A percentile compares a stretch with the other conserved stretches of the same genome.
These are phyloP conservation scores for Monilinia laxa DNA, from an alignment of 2,329 filamentous ascomycete genomes.

Conservation along the genomic window DNA sequence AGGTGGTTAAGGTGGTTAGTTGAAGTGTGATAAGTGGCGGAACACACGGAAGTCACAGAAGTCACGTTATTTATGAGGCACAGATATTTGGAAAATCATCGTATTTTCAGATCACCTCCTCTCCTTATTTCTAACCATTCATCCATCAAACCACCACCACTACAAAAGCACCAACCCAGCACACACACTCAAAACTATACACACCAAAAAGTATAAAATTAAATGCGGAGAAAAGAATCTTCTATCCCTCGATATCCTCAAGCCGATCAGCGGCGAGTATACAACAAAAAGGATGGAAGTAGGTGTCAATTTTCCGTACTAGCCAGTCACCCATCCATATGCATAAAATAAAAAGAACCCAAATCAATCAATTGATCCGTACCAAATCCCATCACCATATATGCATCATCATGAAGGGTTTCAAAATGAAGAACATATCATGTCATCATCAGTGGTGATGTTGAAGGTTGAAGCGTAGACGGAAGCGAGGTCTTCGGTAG, in stretches of 20 bases:
- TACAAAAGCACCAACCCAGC: neutral
- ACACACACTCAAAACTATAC: neutral
- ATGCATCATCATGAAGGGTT: neutral
- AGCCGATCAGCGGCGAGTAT: slow-evolving; percentile 24
- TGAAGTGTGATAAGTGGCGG: no score
- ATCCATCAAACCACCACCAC: neutral
- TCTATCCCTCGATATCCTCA: slow-evolving; percentile 18
- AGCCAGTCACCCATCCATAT: slow-evolving; percentile 1
- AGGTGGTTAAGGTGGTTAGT: no score
- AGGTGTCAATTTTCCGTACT: neutral
- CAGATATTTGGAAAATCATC: neutral
- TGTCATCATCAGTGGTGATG: neutral
- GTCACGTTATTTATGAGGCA: neutral
- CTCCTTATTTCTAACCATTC: neutral
- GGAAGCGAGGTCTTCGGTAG: neutral
- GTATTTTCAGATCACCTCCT: neutral
- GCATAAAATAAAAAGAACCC: slow-evolving; percentile 1
- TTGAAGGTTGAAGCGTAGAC: neutral
- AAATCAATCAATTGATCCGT: slow-evolving; percentile 1
- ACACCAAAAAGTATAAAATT: slow-evolving; percentile 7
- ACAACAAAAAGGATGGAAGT: slow-evolving; percentile 1
- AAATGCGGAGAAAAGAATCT: neutral
- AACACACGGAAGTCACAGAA: neutral
- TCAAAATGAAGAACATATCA: neutral
- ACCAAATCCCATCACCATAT: neutral